These are phyloP conservation scores for Colletotrichum trifolii DNA, from an alignment of 2,329 filamentous ascomycete genomes.

Conservation along the genomic window DNA sequence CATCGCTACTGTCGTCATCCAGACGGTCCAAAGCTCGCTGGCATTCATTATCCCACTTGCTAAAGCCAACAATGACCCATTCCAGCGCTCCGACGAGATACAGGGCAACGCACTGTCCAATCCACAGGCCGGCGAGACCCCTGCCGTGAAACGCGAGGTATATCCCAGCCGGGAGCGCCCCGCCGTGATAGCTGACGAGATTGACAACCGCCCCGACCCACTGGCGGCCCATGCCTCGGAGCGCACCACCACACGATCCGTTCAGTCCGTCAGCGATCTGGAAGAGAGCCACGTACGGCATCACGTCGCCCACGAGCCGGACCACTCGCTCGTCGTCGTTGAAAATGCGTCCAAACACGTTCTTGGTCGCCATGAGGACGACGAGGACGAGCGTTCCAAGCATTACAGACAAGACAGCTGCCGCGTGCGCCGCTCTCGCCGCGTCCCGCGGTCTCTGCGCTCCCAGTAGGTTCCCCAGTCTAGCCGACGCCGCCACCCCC, in stretches of 20 bases:
- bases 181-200: slow-evolving; percentile 84
- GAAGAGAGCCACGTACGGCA: slow-evolving; percentile 89
- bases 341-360: slow-evolving; percentile 82
- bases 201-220: slow-evolving; percentile 88
- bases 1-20: slow-evolving; percentile 56
- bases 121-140: slow-evolving; percentile 83
- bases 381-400: slow-evolving; percentile 75
- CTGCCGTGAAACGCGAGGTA: slow-evolving; percentile 88
- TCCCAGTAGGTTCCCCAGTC: slow-evolving; percentile 84
- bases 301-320: slow-evolving; percentile 77
- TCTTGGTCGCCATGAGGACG: slow-evolving; percentile 75
- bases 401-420: slow-evolving; percentile 77
- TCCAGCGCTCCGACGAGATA: slow-evolving; percentile 83
- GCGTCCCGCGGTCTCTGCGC: slow-evolving; percentile 74
- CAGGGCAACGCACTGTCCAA: slow-evolving; percentile 83
- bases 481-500: slow-evolving; percentile 81
- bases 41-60: slow-evolving; percentile 81
- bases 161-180: slow-evolving; percentile 83
- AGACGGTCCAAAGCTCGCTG: slow-evolving; percentile 77
- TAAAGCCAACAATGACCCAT: slow-evolving; percentile 82
- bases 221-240: slow-evolving; percentile 87
- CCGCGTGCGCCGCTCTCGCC: slow-evolving; percentile 77
- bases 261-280: slow-evolving; percentile 92
- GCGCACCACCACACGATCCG: slow-evolving; percentile 82
- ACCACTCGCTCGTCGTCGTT: slow-evolving; percentile 82